These are phyloP conservation scores for Dissophora ornata DNA, from an alignment of 192 early-diverging fungal species.

Conservation along the genomic window DNA sequence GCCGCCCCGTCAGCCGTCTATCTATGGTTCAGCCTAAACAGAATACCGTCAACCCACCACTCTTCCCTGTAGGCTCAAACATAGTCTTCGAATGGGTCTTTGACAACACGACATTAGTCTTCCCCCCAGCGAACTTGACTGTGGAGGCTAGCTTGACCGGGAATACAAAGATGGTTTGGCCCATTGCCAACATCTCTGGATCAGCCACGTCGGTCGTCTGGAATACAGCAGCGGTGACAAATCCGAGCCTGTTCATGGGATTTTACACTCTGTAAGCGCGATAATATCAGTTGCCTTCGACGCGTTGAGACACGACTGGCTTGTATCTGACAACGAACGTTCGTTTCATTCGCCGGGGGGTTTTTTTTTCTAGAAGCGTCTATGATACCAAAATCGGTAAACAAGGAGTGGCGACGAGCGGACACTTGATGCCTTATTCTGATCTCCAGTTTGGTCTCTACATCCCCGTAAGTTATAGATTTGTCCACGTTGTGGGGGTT, in stretches of 20 bases:
- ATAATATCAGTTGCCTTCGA: too few relatives aligned
- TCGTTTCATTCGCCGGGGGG: too few relatives aligned
- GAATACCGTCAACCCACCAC: constrained; percentile 29
- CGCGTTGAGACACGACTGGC: not conserved
- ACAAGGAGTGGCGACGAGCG: constrained; percentile 32
- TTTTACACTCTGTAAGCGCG: constrained; percentile 49
- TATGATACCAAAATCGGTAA: constrained; percentile 44
- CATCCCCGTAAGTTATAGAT: constrained; percentile 19
- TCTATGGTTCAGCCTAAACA: constrained; percentile 45
- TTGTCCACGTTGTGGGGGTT: not conserved
- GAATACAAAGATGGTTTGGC: constrained; percentile 35
- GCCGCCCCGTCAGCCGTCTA: constrained; percentile 26
- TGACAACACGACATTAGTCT: constrained; percentile 33
- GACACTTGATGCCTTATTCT: constrained; percentile 42
- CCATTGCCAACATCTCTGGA: constrained; percentile 32
- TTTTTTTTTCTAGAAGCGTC: constrained; percentile 17
- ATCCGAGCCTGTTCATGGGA: constrained; percentile 29
- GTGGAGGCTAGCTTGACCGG: constrained; percentile 19
- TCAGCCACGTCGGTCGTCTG: constrained; percentile 18
- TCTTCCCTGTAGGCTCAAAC: constrained; percentile 33
- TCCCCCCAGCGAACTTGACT: constrained; percentile 17
- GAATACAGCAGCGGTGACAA: constrained; percentile 13
- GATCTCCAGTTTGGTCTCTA: constrained; percentile 46
- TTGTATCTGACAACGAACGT: too few relatives aligned
- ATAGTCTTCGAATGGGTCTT: constrained; percentile 41